Evolutionary conservation across 83 land plant species (phyloP), one percentile per base, ranked within the genome.

Genomic region (Diphasiastrum complanatum): DNA sequence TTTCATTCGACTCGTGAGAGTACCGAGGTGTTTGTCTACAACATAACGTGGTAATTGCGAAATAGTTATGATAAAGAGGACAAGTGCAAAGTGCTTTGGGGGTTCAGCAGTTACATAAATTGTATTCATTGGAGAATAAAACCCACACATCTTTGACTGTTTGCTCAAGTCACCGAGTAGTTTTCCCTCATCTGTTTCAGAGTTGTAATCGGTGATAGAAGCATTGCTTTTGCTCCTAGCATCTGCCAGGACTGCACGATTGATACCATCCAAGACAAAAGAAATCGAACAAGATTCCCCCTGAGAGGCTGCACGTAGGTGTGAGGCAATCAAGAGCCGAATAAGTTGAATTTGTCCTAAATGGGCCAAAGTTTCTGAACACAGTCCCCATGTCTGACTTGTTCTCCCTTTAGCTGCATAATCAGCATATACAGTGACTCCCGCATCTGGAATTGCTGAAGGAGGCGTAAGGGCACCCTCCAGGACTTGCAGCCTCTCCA

Each of bases 291-390:
- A 60, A 5, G 80, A 40, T 18, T 70, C 70, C 41, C 66, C 27
- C 72, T 71, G 70, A 28, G 66, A 66, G 30, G 81, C 37, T 25
- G 81, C 80, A 19, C 70, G 51, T 35, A 75, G 54, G 2, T 75
- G 79, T 22, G 75, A 79, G 19, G 60, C 59, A 59, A 79, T 46
- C 8, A 75, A 53, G 66, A 75, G 61, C 4, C 78, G 80, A 31
- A 75, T 32, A n/a, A 79, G 51, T 31, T 75, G 81, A 2, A 75
- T 33, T 48, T 79, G 81, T 70, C 81, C 81, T 46, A 79, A 53
- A 33, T 51, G 46, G 8, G 81, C 81, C 19, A 79, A 47, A 24
- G 34, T 38, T 54, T 75, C 80, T 26, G 66, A 66, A 63, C 79
- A 78, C 2, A 69, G 36, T 31, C 27, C 58, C 79, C 79, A 76